Conservation (phyloP, 1,284 basidiomycete species). For the Austropuccinia psidii region DNA sequence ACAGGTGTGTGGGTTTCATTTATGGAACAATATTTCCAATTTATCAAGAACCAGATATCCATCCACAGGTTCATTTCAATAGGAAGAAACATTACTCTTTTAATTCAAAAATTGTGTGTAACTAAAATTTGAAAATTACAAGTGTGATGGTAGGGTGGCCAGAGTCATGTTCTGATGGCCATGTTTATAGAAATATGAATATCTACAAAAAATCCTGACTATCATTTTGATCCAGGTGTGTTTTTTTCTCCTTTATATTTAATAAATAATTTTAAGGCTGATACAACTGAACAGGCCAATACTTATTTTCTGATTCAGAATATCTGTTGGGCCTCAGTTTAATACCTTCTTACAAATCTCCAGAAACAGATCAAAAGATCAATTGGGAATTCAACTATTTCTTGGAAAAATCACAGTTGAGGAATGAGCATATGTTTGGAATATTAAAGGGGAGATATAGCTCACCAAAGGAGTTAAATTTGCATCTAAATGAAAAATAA, state of each 20-base stretch:
- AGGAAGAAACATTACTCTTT: background rate
- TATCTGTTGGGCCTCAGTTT: background rate
- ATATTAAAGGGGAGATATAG: background rate
- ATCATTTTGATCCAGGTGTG: background rate
- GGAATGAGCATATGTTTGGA: slow-evolving; percentile 5
- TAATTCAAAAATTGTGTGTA: slow-evolving; percentile 8
- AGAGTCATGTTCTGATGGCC: background rate
- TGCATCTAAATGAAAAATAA: background rate
- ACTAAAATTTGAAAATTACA: background rate
- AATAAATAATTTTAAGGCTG: background rate
- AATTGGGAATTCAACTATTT: slow-evolving; percentile 17
- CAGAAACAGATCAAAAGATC: background rate
- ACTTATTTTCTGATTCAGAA: background rate
- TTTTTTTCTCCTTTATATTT: no score
- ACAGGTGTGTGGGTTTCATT: slow-evolving; percentile 2
- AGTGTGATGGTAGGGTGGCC: slow-evolving; percentile 7
- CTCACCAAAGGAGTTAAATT: background rate
- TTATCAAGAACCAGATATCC: background rate
- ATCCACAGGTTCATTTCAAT: slow-evolving; percentile 1
- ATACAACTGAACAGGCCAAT: background rate
- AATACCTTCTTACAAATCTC: slow-evolving; percentile 1
- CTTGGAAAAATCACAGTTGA: background rate
- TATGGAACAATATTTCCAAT: slow-evolving; percentile 7
- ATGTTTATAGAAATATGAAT: background rate
- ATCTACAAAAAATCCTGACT: background rate